phyloP scores from a whole-genome alignment of 192 early-diverging fungal genomes.

The Anaeromyces robustus region DNA sequence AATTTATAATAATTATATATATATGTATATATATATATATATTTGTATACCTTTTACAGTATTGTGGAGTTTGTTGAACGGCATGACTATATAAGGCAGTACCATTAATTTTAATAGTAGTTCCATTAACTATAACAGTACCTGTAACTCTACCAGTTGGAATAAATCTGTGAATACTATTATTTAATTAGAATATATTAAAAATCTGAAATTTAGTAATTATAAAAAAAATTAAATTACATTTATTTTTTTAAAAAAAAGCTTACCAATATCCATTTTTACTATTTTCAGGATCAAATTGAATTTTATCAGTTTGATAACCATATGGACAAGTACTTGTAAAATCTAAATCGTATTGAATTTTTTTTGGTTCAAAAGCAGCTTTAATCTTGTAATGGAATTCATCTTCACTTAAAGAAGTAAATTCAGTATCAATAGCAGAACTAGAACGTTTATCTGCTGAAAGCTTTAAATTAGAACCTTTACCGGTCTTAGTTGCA shows the following conservation, averaged over 20 bases:
- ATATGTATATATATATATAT: background rate
- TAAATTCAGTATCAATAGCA: background rate
- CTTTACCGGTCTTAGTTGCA: background rate
- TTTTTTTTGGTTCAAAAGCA: background rate
- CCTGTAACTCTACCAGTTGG: conserved; percentile 59
- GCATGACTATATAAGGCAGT: conserved; percentile 68
- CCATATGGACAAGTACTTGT: background rate
- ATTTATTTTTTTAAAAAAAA: background rate
- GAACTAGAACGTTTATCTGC: background rate
- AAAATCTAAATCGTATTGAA: background rate
- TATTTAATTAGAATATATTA: background rate
- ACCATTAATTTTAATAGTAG: conserved; percentile 48
- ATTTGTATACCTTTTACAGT: conserved; percentile 21
- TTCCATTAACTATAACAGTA: conserved; percentile 53
- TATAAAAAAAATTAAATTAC: too few relatives aligned
- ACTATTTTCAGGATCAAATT: background rate
- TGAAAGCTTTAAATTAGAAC: background rate
- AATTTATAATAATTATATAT: too few relatives aligned
- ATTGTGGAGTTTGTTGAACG: conserved; percentile 68
- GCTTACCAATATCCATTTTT: background rate
- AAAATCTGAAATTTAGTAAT: too few relatives aligned
- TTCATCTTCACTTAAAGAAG: background rate
- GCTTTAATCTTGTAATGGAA: background rate
- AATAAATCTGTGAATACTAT: conserved; percentile 56
- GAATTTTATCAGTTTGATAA: background rate